phyloP scores from a whole-genome alignment of 139 green algal species.

The Auxenochlorella pyrenoidosa region DNA sequence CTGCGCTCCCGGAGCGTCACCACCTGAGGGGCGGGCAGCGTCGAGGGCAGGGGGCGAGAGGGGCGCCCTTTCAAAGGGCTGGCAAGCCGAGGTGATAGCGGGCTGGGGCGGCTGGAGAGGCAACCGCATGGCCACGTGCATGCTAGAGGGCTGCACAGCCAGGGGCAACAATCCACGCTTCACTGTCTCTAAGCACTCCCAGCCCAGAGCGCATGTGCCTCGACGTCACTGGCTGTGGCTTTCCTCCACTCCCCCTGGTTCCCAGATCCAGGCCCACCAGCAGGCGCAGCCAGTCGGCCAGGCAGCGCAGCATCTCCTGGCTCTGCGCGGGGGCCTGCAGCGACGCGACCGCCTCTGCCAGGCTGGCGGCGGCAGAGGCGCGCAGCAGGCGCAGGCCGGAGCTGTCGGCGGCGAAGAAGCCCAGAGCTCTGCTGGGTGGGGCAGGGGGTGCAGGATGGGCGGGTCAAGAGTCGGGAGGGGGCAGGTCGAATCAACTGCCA shows the following conservation, averaged over 20 bases:
- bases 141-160: no score
- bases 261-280: no score
- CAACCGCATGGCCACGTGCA: no score
- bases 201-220: no score
- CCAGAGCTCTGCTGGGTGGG: constrained; percentile 1
- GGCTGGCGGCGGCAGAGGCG: neutral
- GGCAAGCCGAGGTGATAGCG: neutral
- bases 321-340: neutral
- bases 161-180: no score
- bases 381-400: neutral
- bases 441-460: neutral
- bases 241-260: no score
- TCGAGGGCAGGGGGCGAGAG: no score
- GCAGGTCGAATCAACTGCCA: no score
- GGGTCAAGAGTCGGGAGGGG: neutral
- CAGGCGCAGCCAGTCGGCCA: constrained; percentile 49
- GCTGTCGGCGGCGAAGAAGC: constrained; percentile 1
- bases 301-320: constrained; percentile 31
- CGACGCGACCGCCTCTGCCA: neutral
- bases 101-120: no score
- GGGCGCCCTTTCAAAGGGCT: no score
- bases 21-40: constrained; percentile 12
- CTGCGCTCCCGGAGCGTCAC: constrained; percentile 37
- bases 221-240: no score
- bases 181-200: no score